Evolutionary conservation across 2,329 filamentous ascomycete species (phyloP), one percentile per base, ranked within the genome.

Genomic region (Pseudogymnoascus destructans): DNA sequence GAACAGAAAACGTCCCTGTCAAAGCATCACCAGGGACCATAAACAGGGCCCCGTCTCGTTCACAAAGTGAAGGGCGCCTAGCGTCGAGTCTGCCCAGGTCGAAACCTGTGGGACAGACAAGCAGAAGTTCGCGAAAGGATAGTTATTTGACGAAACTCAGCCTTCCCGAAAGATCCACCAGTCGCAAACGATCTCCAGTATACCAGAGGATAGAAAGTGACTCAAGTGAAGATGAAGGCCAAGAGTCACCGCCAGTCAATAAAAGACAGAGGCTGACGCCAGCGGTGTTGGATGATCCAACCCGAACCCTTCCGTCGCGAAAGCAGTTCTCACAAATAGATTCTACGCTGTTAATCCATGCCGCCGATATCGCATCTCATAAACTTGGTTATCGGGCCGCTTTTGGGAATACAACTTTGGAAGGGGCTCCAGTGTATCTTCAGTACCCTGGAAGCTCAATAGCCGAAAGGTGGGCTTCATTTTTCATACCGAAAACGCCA

Each of bases 371-470:
- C 19, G 77, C 77, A 35, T 79, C 74, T 46, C 69, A 77, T 19
- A 71, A 73, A 57, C 72, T 75, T 5, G 77, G 76, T 40, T 80
- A 77, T 60, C 74, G 76, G 25, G 75, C 76, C 0, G 74, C 76
- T 10, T 72, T 79, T 60, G 74, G 74, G 54, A 33, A 40, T 9
- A 72, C 75, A 54, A 74, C 81, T 19, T 25, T 52, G 46, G 46
- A 52, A 60, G 77, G 81, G 59, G 75, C 83, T 5, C 73, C 71
- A 9, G 80, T 95, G 60, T 75, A 84, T 67, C 73, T 97, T 64
- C 87, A 93, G 70, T 97, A 97, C 71, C 92, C 93, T 8, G 91
- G 88, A 70, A 75, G 78, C 61, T 79, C 82, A 59, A 77, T 78
- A 55, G 79, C 79, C 57, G 88, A 93, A 72, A 81, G 78, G 82